phyloP scores from a whole-genome alignment of 306 rosid genomes.

The Nissolia schottii region DNA sequence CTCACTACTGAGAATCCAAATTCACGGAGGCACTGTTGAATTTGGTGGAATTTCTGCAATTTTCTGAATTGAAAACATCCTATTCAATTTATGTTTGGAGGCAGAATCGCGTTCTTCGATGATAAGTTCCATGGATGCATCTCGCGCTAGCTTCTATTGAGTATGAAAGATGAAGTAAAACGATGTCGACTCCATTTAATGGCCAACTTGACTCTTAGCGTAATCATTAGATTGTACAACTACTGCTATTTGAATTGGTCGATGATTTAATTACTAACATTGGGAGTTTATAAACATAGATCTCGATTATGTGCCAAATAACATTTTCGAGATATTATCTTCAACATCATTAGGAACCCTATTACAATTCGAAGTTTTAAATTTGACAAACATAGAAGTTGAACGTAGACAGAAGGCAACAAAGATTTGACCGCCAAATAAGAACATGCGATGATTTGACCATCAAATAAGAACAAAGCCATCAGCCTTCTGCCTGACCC shows the following conservation, averaged over 20 bases:
- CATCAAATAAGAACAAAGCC: slow-evolving; percentile 40
- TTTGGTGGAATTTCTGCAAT: neutral
- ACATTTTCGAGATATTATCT: slow-evolving; percentile 17
- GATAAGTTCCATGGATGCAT: neutral
- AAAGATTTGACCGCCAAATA: slow-evolving; percentile 21
- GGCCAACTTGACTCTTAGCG: neutral
- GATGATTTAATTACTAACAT: neutral
- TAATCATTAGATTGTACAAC: neutral
- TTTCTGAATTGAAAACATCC: neutral
- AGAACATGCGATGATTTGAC: slow-evolving; percentile 27
- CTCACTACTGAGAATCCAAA: too few relatives aligned
- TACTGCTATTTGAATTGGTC: neutral
- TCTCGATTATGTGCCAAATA: slow-evolving; percentile 17
- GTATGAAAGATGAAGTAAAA: neutral
- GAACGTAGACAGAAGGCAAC: slow-evolving; percentile 15
- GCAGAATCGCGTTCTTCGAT: neutral
- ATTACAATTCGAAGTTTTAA: slow-evolving; percentile 26
- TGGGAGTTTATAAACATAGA: slow-evolving; percentile 11
- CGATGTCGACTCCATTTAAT: neutral
- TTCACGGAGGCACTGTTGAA: neutral
- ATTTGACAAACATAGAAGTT: slow-evolving; percentile 13
- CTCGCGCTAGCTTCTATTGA: neutral
- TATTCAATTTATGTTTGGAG: neutral
- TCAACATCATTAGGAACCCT: slow-evolving; percentile 17
- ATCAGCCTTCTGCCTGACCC: slow-evolving; percentile 62